These are phyloP conservation scores for Aspergillus bridgeri DNA, from an alignment of 495 filamentous ascomycete genomes.

Conservation along the genomic window DNA sequence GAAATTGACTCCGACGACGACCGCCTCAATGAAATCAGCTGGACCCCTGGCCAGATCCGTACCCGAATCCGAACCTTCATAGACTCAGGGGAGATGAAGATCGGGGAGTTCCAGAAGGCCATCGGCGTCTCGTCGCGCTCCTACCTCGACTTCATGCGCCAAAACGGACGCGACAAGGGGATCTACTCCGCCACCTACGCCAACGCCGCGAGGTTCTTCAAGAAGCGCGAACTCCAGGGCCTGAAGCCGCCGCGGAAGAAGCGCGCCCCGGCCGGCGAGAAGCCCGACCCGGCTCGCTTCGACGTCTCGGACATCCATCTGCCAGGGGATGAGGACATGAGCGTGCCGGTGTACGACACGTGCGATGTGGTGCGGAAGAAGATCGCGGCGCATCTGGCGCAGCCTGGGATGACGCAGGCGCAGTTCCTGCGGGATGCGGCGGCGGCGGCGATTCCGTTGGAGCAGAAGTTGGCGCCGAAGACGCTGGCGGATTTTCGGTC, in stretches of 20 bases:
- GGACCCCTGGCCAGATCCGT: constrained; percentile 8
- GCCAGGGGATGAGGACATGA: constrained; percentile 4
- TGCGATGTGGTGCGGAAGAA: constrained; percentile 18
- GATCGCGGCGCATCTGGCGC: constrained; percentile 8
- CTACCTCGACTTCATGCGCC: constrained; percentile 13
- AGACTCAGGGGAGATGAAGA: constrained; percentile 9
- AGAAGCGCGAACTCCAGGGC: constrained; percentile 8
- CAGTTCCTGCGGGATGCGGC: constrained; percentile 13
- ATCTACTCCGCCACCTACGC: constrained; percentile 6
- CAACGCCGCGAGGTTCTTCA: constrained; percentile 3
- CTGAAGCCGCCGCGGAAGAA: constrained; percentile 5
- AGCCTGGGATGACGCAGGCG: constrained; percentile 4
- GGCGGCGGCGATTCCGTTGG: constrained; percentile 4
- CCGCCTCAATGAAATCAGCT: background rate
- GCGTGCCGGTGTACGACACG: constrained; percentile 8
- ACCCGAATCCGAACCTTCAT: constrained; percentile 12
- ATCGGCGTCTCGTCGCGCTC: constrained; percentile 2
- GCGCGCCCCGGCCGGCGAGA: background rate
- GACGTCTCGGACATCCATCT: constrained; percentile 11
- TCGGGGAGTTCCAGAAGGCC: constrained; percentile 8
- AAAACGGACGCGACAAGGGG: constrained; percentile 10
- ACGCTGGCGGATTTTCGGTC: constrained; percentile 8
- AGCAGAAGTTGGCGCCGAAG: background rate
- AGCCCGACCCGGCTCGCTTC: constrained; percentile 4
- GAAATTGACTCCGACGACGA: constrained; percentile 9